Conservation (phyloP, 1,139 yeast genomes). For the Pichia sp. region DNA sequence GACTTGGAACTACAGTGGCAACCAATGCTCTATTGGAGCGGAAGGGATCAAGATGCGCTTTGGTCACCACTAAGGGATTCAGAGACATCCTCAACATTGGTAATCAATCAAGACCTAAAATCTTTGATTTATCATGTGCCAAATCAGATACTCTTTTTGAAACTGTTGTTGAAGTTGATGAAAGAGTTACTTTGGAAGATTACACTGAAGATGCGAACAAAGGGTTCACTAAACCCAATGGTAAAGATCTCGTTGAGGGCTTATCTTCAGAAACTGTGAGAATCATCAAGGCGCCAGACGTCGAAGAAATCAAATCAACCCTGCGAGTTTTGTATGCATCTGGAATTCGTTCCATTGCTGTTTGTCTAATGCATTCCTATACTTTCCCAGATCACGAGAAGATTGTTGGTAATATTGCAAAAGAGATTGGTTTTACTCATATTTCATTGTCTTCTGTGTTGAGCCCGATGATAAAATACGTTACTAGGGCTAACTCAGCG, state of each 20-base stretch:
- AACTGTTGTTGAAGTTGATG: slow-evolving; percentile 62
- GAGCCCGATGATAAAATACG: slow-evolving; percentile 70
- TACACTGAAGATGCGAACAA: slow-evolving; percentile 56
- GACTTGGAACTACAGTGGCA: slow-evolving; percentile 82
- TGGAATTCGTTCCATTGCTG: slow-evolving; percentile 64
- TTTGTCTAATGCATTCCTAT: slow-evolving; percentile 66
- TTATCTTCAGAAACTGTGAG: slow-evolving; percentile 62
- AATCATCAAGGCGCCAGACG: slow-evolving; percentile 48
- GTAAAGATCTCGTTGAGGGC: slow-evolving; percentile 41
- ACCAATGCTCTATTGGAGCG: slow-evolving; percentile 68
- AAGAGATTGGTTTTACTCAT: slow-evolving; percentile 47
- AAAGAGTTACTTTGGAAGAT: slow-evolving; percentile 67
- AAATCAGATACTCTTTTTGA: slow-evolving; percentile 61
- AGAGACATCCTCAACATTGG: slow-evolving; percentile 64
- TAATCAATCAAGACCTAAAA: slow-evolving; percentile 66
- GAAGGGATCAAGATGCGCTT: slow-evolving; percentile 63
- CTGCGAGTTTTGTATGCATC: slow-evolving; percentile 42
- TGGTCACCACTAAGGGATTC: slow-evolving; percentile 64
- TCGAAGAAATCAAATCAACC: slow-evolving; percentile 36
- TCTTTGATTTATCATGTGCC: slow-evolving; percentile 57
- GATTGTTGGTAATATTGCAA: slow-evolving; percentile 55
- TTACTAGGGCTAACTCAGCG: slow-evolving; percentile 68
- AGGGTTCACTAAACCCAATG: slow-evolving; percentile 31
- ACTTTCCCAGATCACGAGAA: slow-evolving; percentile 65
- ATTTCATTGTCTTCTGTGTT: slow-evolving; percentile 62